Conservation (phyloP, 2,329 filamentous ascomycete species). For the Exophiala alcalophila region DNA sequence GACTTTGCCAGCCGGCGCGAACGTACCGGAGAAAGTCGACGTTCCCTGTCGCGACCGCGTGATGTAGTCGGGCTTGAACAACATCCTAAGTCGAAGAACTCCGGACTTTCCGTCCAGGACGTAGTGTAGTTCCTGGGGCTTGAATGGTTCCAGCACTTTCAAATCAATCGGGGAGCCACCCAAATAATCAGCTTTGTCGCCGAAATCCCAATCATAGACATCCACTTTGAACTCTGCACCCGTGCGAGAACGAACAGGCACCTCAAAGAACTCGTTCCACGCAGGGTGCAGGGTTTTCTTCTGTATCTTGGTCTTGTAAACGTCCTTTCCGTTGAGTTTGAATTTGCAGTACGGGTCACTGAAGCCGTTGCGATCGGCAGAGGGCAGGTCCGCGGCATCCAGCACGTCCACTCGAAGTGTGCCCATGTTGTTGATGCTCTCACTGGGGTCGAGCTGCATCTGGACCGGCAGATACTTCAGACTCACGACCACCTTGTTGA, state of each 20-base stretch:
- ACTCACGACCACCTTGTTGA: constrained; percentile 81
- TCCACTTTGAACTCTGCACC: constrained; percentile 78
- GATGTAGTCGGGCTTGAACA: constrained; percentile 93
- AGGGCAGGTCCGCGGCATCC: constrained; percentile 81
- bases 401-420: constrained; percentile 89
- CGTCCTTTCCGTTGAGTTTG: constrained; percentile 78
- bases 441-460: constrained; percentile 89
- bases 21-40: constrained; percentile 88
- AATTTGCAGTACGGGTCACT: constrained; percentile 98
- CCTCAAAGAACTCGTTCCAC: constrained; percentile 96
- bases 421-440: constrained; percentile 99
- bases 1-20: constrained; percentile 81
- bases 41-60: constrained; percentile 82
- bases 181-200: constrained; percentile 88
- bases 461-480: constrained; percentile 91
- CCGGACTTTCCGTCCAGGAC: constrained; percentile 87
- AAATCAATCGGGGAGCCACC: constrained; percentile 74
- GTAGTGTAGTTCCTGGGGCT: constrained; percentile 69
- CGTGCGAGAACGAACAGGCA: constrained; percentile 76
- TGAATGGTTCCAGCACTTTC: constrained; percentile 78
- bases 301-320: constrained; percentile 91
- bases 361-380: constrained; percentile 92
- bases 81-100: constrained; percentile 72
- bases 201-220: constrained; percentile 95
- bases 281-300: constrained; percentile 94